Evolutionary conservation across 257 asterid species (phyloP), one percentile per base, ranked within the genome.

Genomic region (Ligustrum vulgare): DNA sequence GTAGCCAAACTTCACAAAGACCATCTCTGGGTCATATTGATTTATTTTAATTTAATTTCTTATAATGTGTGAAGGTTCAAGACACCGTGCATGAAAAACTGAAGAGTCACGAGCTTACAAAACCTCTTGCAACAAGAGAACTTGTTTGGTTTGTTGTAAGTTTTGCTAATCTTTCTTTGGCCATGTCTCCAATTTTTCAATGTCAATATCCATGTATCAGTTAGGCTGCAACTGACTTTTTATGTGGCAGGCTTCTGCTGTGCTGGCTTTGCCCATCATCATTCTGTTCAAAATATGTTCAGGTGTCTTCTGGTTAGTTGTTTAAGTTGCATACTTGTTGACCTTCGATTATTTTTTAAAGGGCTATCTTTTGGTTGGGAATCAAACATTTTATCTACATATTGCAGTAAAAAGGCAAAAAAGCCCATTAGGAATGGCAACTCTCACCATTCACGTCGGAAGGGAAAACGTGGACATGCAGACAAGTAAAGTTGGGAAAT

Each of bases 81-180:
- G 91, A 77, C 78, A 77, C 45, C 33, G 94, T 93, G 64, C 86
- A 88, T 7, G 91, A 88, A 79, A 86, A 83, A 77, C 84, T 93
- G 82, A 84, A 87, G 88, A 88, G 81, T 75, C 91, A 93, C 54
- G 97, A 93, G 80, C 89, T 89, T 47, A 89, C 96, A 63, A 82
- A 82, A 71, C 79, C 89, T 68, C 89, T 93, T 80, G 97, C 97
- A 11, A 91, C 97, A 1, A 91, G 86, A 71, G 98, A 93, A 84
- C 83, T 93, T 58, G 84, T 89, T 83, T 93, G 97, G 98, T 93
- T 91, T 79, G 82, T 90, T 68, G 98, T 93, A 87, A 77, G 93
- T 81, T 68, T 62, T 76, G 31, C 72, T 67, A 18, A 23, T 56
- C 60, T 60, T 71, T 16, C 70, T 72, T 35, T 72, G 56, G 58